Evolutionary conservation across 768 basidiomycete species (phyloP), one percentile per base, ranked within the genome.

Genomic region (Agaricus subrufescens): DNA sequence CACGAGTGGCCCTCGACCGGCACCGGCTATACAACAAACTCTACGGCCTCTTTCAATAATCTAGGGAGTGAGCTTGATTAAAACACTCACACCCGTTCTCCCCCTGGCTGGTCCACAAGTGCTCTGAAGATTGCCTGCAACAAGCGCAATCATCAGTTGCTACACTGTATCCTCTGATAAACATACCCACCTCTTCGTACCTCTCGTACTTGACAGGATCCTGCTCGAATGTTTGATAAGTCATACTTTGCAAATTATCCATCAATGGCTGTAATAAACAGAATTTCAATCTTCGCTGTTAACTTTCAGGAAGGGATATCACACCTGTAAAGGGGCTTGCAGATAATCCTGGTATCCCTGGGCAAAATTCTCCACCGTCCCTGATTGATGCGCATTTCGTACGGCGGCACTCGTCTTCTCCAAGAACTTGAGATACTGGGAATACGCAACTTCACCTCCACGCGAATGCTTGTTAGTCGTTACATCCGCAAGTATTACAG

Each of bases 221-320:
- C 67, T 94, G 85, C 66, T 99, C 97, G 65, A 99, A 99, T 2
- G 92, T 94, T 67, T 98, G 94, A 70, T 99, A 99, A 10, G 94
- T 98, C 61, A 88, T 82, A 63, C 93, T 95, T 66, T 91, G 92
- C 54, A 99, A 72, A 71, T 99, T 95, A 65, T 99, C 96, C 94
- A 96, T 96, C 63, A 99, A 71, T 25, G 97, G 97, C 90, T 95
- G 62, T 54, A 37, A 50, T 38, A 42, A n/a, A 40, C 39, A 27
- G 11, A 15, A 42, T 42, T 42, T 42, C 53, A 52, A 47, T 50
- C 48, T 47, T 30, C 9, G 15, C 45, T 23, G 3, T 48, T n/a
- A 29, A 31, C 12, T 26, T 25, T 46, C 4, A 5, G 14, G 4
- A 31, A 29, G 27, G 27, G 51, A 34, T 54, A 27, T 62, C 76